Evolutionary conservation across 345 rosid species (phyloP), one percentile per base, ranked within the genome.

Genomic region (Camelina neglecta): DNA sequence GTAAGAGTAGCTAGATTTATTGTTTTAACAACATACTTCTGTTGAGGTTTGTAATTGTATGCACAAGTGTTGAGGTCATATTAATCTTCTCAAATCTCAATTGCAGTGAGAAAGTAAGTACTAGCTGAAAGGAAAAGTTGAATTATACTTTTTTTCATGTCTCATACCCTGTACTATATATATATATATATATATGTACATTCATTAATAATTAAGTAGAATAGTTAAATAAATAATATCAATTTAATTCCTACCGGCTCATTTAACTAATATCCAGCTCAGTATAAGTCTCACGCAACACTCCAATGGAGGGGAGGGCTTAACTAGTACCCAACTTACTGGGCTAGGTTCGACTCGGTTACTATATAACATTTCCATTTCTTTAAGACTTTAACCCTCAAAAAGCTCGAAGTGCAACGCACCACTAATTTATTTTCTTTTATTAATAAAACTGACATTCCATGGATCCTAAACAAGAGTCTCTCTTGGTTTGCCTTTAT

Each of bases 281-380:
- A 36, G 47, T 45, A 38, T 60, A 60, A 35, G 11, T 1, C 29
- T 18, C 47, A 60, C 65, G 65, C 48, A 20, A 10, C 47, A 23
- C n/a, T 60, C 47, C 65, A 60, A 20, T 11, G 20, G 48, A 60
- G 65, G 65, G 65, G 60, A 60, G 29, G 65, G 65, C 47, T 60
- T 60, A 60, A 60, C 65, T 60, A 38, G 47, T 38, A 11, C 65
- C 47, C 48, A 60, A 60, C 29, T 21, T 35, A 60, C 65, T 18
- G 45, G 65, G 45, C 29, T 21, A 60, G 65, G 65, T 60, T 60
- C 29, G 10, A 60, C 16, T 36, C 21, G n/a, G 15, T 60, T 59
- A 36, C 11, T 20, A 10, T 18, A 18, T 60, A 35, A 36, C 45
- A 59, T 35, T 38, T 60, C n/a, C 53, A 48, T 7, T 48, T 48